Percentiles rank a stretch among this genome's conserved stretches.
These are phyloP conservation scores for Monosporozyma siamensis DNA, from an alignment of 805 yeast genomes.

Conservation along the genomic window DNA sequence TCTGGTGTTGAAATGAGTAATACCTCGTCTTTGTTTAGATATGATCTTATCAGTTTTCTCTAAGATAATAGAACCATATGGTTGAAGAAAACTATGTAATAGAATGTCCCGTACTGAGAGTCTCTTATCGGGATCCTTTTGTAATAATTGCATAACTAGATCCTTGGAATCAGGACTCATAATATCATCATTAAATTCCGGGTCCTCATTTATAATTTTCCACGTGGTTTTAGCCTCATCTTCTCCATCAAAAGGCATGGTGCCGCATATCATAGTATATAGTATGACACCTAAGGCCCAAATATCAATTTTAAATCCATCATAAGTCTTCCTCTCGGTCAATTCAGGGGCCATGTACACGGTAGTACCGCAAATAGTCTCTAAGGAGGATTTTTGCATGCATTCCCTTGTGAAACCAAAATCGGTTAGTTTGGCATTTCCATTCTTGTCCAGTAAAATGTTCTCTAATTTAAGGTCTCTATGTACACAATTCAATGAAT, in stretches of 20 bases:
- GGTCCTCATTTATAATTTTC: conserved; percentile 57
- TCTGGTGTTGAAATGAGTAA: conserved; percentile 45
- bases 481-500: conserved; percentile 68
- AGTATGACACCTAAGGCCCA: conserved; percentile 91
- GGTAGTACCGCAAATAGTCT: conserved; percentile 88
- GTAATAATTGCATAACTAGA: conserved; percentile 45
- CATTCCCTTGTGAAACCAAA: conserved; percentile 89
- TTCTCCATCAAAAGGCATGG: conserved; percentile 86
- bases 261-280: conserved; percentile 75
- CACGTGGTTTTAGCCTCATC: conserved; percentile 52
- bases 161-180: conserved; percentile 42
- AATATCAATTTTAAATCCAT: conserved; percentile 73
- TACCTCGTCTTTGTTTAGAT: conserved; percentile 28
- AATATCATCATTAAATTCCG: conserved; percentile 38
- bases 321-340: conserved; percentile 55
- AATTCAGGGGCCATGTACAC: conserved; percentile 97
- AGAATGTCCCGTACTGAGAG: conserved; percentile 49
- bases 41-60: conserved; percentile 33
- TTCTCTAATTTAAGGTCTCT: conserved; percentile 81
- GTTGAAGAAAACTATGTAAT: conserved; percentile 40
- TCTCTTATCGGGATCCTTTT: conserved; percentile 57
- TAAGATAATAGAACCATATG: conserved; percentile 36
- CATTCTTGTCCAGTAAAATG: conserved; percentile 47
- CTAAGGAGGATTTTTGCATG: conserved; percentile 45
- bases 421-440: conserved; percentile 71